phyloP scores from a whole-genome alignment of 352 stramenopile species.

The Halophytophthora polymorphica region DNA sequence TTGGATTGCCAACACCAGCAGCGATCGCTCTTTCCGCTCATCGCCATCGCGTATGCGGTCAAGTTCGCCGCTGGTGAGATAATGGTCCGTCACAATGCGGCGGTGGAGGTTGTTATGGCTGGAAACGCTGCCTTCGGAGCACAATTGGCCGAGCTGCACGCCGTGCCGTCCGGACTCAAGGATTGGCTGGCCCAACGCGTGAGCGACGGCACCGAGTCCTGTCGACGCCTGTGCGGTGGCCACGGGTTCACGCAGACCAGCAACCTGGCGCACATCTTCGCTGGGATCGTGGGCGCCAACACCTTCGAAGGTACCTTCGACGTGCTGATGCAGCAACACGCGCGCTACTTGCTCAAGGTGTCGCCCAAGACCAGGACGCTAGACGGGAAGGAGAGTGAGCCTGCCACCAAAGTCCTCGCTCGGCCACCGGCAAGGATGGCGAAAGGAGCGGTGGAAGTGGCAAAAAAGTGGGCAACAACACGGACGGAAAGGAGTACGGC shows the following conservation, averaged over 20 bases:
- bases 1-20: slow-evolving; percentile 64
- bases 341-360: slow-evolving; percentile 48
- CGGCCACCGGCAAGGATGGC: no score
- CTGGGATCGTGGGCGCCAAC: slow-evolving; percentile 27
- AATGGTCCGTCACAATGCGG: slow-evolving; percentile 29
- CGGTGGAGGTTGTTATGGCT: slow-evolving; percentile 32
- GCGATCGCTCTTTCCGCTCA: slow-evolving; percentile 38
- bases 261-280: slow-evolving; percentile 28
- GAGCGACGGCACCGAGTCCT: slow-evolving; percentile 44
- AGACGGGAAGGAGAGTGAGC: no score
- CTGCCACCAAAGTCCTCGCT: no score
- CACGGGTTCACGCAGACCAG: slow-evolving; percentile 38
- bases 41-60: slow-evolving; percentile 30
- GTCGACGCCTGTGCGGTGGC: slow-evolving; percentile 40
- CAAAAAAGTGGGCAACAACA: no score
- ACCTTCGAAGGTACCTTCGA: slow-evolving; percentile 75
- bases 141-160: slow-evolving; percentile 52
- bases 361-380: no score
- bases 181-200: slow-evolving; percentile 41
- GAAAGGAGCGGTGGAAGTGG: no score
- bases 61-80: slow-evolving; percentile 29
- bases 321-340: slow-evolving; percentile 67
- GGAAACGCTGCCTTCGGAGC: slow-evolving; percentile 29
- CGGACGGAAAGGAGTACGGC: no score
- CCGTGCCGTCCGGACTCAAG: slow-evolving; percentile 52